Conservation (phyloP, 306 rosid genomes). For the Sindora glabra region DNA sequence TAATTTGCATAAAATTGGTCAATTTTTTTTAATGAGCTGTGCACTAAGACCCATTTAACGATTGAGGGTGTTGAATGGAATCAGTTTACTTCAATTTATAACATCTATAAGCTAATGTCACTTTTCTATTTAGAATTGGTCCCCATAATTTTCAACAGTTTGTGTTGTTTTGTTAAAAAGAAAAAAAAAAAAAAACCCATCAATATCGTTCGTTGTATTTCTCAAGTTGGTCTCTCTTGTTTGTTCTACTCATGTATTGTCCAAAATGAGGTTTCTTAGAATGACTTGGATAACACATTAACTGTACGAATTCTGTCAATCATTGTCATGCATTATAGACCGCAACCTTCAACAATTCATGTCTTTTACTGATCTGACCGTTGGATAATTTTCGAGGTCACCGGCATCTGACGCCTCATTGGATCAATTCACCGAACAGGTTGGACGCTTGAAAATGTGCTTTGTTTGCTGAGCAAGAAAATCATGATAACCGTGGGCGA, state of each 20-base stretch:
- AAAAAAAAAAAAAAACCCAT: background rate
- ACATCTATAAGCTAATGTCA: too few species aligned
- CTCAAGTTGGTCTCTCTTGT: conserved; percentile 23
- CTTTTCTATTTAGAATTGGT: too few species aligned
- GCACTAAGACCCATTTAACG: too few species aligned
- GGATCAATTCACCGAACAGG: conserved; percentile 3
- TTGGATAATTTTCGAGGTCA: too few species aligned
- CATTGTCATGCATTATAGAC: conserved; percentile 20
- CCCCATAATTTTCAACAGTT: too few species aligned
- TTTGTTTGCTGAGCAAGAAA: background rate
- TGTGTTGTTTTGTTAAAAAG: too few species aligned
- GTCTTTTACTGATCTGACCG: background rate
- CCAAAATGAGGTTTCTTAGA: conserved; percentile 19
- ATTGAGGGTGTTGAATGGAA: too few species aligned
- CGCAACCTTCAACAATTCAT: background rate
- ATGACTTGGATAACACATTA: conserved; percentile 11
- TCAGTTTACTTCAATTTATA: too few species aligned
- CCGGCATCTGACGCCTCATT: background rate
- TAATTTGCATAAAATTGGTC: too few species aligned
- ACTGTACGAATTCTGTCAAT: conserved; percentile 20
- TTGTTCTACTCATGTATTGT: conserved; percentile 26
- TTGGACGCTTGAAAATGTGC: background rate
- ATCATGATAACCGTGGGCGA: background rate
- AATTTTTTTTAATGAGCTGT: too few species aligned
- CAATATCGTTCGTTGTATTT: conserved; percentile 24